A percentile compares a stretch with the other conserved stretches of the same genome.
Evolutionary conservation across 1,284 basidiomycete species (phyloP).

Genomic region (Puccinia coronata): DNA sequence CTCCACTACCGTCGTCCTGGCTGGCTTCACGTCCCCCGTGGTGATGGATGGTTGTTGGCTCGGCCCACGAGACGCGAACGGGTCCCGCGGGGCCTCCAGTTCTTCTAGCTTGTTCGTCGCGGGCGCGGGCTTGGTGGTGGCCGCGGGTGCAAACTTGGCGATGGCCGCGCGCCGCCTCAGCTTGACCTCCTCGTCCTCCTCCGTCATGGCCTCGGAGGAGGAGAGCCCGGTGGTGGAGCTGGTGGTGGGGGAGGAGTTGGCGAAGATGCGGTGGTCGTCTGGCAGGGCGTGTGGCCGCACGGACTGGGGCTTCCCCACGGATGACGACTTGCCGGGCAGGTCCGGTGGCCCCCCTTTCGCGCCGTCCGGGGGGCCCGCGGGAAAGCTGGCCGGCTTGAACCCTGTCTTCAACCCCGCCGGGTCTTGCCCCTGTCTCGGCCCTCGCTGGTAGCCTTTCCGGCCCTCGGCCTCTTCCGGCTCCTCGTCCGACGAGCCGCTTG

Average conservation of each 20-base stretch:
- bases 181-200: conserved; percentile 42
- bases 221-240: neutral
- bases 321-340: neutral
- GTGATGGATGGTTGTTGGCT: neutral
- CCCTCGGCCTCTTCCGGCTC: conserved; percentile 35
- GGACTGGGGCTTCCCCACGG: neutral
- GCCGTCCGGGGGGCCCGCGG: neutral
- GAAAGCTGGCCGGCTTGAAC: neutral
- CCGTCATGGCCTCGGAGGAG: conserved; percentile 37
- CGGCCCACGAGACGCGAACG: conserved; percentile 40
- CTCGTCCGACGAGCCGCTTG: conserved; percentile 39
- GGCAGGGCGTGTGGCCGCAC: neutral
- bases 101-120: neutral
- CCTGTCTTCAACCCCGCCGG: neutral
- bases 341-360: neutral
- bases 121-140: too few species aligned
- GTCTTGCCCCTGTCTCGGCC: neutral
- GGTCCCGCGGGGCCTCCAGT: neutral
- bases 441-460: neutral
- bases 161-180: conserved; percentile 28
- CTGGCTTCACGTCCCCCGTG: neutral
- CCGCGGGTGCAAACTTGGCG: conserved; percentile 44
- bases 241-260: neutral
- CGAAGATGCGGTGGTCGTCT: neutral
- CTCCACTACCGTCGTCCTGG: too few species aligned